Percentiles rank a stretch among this genome's conserved stretches.
Evolutionary conservation across 2,329 filamentous ascomycete genomes (phyloP).

Genomic region (Cladophialophora immunda): DNA sequence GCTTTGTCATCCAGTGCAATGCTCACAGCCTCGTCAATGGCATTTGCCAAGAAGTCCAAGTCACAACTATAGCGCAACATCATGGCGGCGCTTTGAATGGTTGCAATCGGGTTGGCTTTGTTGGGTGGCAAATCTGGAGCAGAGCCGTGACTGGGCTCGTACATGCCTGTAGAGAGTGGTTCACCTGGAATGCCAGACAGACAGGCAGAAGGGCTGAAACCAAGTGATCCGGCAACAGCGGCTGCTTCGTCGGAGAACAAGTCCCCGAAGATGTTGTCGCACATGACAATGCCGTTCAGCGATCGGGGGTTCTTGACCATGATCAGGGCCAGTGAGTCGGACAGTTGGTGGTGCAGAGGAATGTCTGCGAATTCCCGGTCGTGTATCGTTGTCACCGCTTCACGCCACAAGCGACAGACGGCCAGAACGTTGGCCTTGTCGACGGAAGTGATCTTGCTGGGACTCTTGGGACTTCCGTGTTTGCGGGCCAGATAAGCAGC

Average conservation of each 20-base stretch:
- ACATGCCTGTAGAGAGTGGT: slow-evolving; percentile 75
- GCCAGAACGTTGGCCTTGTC: slow-evolving; percentile 96
- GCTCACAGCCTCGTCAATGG: slow-evolving; percentile 81
- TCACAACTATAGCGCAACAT: slow-evolving; percentile 90
- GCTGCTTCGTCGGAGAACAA: slow-evolving; percentile 93
- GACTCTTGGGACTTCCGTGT: slow-evolving; percentile 63
- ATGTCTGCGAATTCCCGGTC: slow-evolving; percentile 83
- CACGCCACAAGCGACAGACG: slow-evolving; percentile 84
- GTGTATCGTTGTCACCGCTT: slow-evolving; percentile 81
- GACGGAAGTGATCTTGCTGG: slow-evolving; percentile 78
- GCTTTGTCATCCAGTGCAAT: slow-evolving; percentile 71
- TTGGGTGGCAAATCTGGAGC: slow-evolving; percentile 63
- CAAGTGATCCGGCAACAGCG: slow-evolving; percentile 86
- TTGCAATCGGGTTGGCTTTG: slow-evolving; percentile 87
- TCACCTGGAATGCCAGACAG: slow-evolving; percentile 75
- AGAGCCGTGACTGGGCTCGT: slow-evolving; percentile 85
- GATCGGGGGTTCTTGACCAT: slow-evolving; percentile 87
- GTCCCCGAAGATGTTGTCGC: slow-evolving; percentile 90
- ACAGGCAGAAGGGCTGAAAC: slow-evolving; percentile 84
- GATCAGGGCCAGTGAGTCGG: slow-evolving; percentile 89
- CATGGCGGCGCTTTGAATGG: slow-evolving; percentile 89
- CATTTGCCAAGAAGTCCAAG: slow-evolving; percentile 75
- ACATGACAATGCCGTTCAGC: slow-evolving; percentile 86
- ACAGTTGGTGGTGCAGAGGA: slow-evolving; percentile 82
- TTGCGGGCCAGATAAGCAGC: slow-evolving; percentile 79